phyloP scores from a whole-genome alignment of 2,329 filamentous ascomycete genomes.

The Clarireedia homoeocarpa region DNA sequence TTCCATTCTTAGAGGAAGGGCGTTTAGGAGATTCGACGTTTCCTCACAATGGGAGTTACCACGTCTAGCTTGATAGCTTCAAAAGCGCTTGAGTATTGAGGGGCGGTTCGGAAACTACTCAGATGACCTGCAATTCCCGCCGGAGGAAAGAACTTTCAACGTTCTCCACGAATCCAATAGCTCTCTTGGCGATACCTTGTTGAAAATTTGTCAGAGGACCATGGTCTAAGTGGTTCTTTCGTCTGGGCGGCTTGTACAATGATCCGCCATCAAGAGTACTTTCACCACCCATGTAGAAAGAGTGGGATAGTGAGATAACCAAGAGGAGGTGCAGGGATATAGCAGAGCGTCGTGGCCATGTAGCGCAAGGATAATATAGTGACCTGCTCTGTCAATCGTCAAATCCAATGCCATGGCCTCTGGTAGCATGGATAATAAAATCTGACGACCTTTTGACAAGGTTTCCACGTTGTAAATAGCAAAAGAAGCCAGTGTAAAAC shows the following conservation, averaged over 20 bases:
- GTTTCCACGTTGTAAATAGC: conserved; percentile 14
- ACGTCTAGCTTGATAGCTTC: not conserved
- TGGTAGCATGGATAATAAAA: conserved; percentile 15
- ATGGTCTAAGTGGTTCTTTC: not conserved
- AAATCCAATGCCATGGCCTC: conserved; percentile 17
- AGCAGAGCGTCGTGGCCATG: conserved; percentile 1
- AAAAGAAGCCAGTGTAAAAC: not conserved
- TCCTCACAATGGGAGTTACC: not conserved
- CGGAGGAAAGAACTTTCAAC: not conserved
- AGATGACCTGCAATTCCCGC: not conserved
- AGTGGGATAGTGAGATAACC: not conserved
- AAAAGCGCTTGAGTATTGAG: too few species aligned
- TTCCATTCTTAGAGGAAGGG: not conserved
- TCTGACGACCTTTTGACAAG: conserved; percentile 15
- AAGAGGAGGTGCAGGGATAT: not conserved
- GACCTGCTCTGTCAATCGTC: conserved; percentile 3
- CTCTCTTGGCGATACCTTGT: not conserved
- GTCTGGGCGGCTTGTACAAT: not conserved
- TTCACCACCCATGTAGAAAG: not conserved
- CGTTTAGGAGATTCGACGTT: not conserved
- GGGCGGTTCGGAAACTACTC: too few species aligned
- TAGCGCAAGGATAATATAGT: conserved; percentile 9
- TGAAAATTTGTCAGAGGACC: not conserved
- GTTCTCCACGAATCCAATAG: not conserved
- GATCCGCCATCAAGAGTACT: not conserved